Conservation (phyloP, 179 eudicot genomes). For the Corrigiola litoralis region DNA sequence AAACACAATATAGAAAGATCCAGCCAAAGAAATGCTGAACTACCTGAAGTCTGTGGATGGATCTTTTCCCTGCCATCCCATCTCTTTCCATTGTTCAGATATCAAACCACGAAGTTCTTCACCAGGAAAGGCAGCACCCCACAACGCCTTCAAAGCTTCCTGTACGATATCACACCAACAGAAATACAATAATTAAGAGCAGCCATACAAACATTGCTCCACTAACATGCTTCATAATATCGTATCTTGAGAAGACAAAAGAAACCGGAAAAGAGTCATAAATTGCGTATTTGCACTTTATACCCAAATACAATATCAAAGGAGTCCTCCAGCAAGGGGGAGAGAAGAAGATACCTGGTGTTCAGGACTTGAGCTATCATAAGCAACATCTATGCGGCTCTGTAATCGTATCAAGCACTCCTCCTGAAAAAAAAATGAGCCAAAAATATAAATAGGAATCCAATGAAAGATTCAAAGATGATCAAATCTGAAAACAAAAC, state of each 20-base stretch:
- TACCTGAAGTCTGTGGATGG: conserved; percentile 96
- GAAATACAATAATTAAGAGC: neutral
- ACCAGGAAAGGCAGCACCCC: conserved; percentile 86
- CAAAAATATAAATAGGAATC: neutral
- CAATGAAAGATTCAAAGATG: neutral
- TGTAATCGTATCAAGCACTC: conserved; percentile 77
- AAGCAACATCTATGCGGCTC: conserved; percentile 67
- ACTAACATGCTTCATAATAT: conserved; percentile 4
- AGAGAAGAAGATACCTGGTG: conserved; percentile 61
- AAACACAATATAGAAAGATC: conserved; percentile 1
- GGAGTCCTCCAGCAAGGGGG: neutral
- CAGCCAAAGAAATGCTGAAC: conserved; percentile 1
- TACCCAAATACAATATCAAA: neutral
- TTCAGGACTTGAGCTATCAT: conserved; percentile 69
- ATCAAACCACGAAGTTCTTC: conserved; percentile 58
- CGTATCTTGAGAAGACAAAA: neutral
- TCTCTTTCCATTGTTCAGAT: conserved; percentile 97
- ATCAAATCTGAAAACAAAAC: conserved; percentile 1
- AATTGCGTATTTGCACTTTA: neutral
- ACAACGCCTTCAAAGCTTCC: conserved; percentile 79
- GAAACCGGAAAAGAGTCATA: neutral
- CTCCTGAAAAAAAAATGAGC: conserved; percentile 50
- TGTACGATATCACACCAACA: conserved; percentile 18
- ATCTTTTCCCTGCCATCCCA: conserved; percentile 99
- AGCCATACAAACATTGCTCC: neutral